Evolutionary conservation across 2,329 filamentous ascomycete species (phyloP), one percentile per base, ranked within the genome.

Genomic region (Fusarium nematophilum): DNA sequence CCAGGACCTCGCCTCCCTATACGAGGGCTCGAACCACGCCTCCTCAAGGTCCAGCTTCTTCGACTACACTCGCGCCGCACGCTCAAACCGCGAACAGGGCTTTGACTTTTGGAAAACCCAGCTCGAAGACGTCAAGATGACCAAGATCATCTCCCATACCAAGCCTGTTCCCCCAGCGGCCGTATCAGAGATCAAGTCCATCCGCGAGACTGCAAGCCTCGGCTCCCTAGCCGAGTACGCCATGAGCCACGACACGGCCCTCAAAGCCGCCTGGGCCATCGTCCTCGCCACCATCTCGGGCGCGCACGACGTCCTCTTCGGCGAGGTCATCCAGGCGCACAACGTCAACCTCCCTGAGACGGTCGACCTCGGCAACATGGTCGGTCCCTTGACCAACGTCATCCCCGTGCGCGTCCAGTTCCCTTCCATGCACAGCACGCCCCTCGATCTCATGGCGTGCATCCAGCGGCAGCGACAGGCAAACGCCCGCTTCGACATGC

Each of bases 181-280:
- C 3, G 23, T 42, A 1, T 72, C 69, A 11, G 76, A 74, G 39
- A 72, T 75, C 49, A 78, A 74, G 55, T 79, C 76, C 1, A 53
- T 83, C 8, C 70, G 68, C 4, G 74, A 78, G 49, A 75, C 74
- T 15, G 74, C 81, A 14, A 63, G 77, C 1, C 67, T 81, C 1
- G 76, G 75, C 6, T 75, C 78, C 9, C 67, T 81, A 4, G 64
- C 75, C 7, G 77, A 77, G 29, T 71, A 82, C 4, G 79, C 77
- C 8, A 76, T 84, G 53, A 75, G 76, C 0, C 81, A 83, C 30
- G 81, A 83, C 53, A 80, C 81, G 0, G 77, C 87, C 3, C 74
- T 87, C 27, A 86, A 85, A 67, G 79, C 83, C 0, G 84, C 84
- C 0, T 88, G 85, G 84, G 80, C 83, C 1, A 78, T 83, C 55